Evolutionary conservation across 2,329 filamentous ascomycete genomes (phyloP).

Genomic region (Hypoxylon sp.): DNA sequence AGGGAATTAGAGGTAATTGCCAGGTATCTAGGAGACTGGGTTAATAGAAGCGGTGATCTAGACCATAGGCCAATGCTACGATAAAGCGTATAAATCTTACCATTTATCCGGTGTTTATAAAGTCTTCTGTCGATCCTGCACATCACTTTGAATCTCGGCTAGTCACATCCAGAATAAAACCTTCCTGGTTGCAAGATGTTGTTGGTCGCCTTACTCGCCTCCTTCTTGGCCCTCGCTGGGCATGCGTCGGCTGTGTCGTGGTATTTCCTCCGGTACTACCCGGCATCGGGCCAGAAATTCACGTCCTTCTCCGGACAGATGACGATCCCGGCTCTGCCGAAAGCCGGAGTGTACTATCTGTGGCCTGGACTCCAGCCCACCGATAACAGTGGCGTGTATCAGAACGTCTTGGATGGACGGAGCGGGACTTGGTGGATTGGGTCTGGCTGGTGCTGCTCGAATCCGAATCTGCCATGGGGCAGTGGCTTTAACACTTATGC

Average conservation of each 20-base stretch:
- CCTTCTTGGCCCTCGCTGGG: constrained; percentile 48
- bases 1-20: constrained; percentile 7
- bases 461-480: constrained; percentile 58
- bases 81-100: constrained; percentile 21
- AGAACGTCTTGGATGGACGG: constrained; percentile 59
- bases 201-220: constrained; percentile 37
- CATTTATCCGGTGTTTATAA: constrained; percentile 31
- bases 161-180: not conserved
- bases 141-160: not conserved
- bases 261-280: constrained; percentile 56
- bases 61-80: constrained; percentile 6
- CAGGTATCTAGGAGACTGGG: not conserved
- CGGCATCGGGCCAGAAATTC: constrained; percentile 55
- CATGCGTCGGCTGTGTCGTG: constrained; percentile 53
- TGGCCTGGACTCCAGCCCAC: constrained; percentile 61
- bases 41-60: constrained; percentile 18
- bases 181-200: constrained; percentile 34
- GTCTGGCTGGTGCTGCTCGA: constrained; percentile 59
- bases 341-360: constrained; percentile 58
- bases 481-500: constrained; percentile 57
- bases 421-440: constrained; percentile 60
- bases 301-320: constrained; percentile 54
- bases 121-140: constrained; percentile 5
- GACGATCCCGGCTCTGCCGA: constrained; percentile 51
- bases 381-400: constrained; percentile 59